Conservation (phyloP, 306 rosid genomes). For the Quercus gilva region DNA sequence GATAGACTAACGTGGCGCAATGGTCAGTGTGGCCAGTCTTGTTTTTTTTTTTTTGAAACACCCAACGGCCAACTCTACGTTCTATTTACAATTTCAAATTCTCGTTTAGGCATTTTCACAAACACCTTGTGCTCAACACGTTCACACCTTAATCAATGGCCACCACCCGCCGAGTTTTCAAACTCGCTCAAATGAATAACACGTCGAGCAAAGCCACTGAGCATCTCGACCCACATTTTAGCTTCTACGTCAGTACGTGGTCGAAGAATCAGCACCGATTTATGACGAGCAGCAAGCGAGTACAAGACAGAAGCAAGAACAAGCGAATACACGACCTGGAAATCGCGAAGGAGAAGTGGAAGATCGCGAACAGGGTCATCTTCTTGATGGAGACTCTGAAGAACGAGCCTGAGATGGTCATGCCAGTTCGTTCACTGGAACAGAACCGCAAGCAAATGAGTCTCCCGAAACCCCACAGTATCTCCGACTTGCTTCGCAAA, state of each 20-base stretch:
- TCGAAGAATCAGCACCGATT: conserved; percentile 29
- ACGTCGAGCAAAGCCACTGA: neutral
- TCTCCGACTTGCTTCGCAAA: conserved; percentile 72
- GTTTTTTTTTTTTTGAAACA: no score
- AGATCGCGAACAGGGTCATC: conserved; percentile 49
- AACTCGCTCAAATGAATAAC: neutral
- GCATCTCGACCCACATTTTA: neutral
- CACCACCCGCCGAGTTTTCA: neutral
- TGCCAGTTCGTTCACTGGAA: conserved; percentile 55
- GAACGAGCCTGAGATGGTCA: conserved; percentile 70
- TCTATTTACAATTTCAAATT: no score
- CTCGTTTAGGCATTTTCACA: no score
- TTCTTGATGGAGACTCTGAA: conserved; percentile 61
- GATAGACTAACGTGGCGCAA: no score
- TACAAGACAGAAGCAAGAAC: conserved; percentile 52
- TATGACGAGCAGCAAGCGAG: conserved; percentile 54
- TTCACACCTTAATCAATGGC: no score
- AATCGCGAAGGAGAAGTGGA: conserved; percentile 69
- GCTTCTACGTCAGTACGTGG: neutral
- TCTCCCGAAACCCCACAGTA: conserved; percentile 68
- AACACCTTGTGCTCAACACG: no score
- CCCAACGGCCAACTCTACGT: no score
- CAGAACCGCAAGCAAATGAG: conserved; percentile 57
- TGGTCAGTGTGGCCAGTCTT: no score
- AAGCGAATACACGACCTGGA: conserved; percentile 76